Evolutionary conservation across 345 rosid genomes (phyloP), one percentile per base, ranked within the genome.

Genomic region (Pugionium cornutum): DNA sequence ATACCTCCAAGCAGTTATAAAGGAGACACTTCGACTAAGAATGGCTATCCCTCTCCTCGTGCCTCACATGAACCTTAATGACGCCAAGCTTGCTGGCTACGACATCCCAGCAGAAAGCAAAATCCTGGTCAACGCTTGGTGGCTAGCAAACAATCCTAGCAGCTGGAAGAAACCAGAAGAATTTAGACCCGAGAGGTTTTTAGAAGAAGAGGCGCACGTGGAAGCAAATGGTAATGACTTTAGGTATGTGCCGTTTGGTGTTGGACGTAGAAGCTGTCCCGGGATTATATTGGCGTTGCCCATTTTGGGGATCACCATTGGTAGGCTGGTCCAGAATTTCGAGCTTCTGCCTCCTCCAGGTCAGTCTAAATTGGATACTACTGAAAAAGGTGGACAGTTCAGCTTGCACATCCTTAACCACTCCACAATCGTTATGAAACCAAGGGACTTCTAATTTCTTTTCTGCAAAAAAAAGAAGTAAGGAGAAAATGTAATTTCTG

Each of bases 11-110:
- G 99, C 99, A 0, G 99, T 94, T 45, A 9, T 94, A 74, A 94
- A 90, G 79, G 99, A 94, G 70, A 86, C 99, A 3, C 91, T 94
- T 40, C 72, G 99, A n/a, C 76, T 90, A 4, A 79, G 99, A 31
- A 94, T 90, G 96, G 97, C 99, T 1, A 94, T 94, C 63, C 99
- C 99, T 8, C 88, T 94, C 1, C 95, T 94, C 9, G 99, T 94
- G 10, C 99, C 97, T 0, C 99, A 92, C 86, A 89, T 92, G 98
- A 92, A 92, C 82, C 94, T 92, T 59, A 67, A 89, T 26, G 96
- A 92, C 0, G 98, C 98, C 18, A 94, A 84, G 83, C 97, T 94
- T 27, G 76, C 81, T 0, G 88, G 89, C 36, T 90, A 74, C 3
- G 98, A 92, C 43, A 79, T 92, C 62, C 98, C 98, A 0, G 99